These are phyloP conservation scores for Atkinsonella texensis DNA, from an alignment of 2,329 filamentous ascomycete genomes.

Conservation along the genomic window DNA sequence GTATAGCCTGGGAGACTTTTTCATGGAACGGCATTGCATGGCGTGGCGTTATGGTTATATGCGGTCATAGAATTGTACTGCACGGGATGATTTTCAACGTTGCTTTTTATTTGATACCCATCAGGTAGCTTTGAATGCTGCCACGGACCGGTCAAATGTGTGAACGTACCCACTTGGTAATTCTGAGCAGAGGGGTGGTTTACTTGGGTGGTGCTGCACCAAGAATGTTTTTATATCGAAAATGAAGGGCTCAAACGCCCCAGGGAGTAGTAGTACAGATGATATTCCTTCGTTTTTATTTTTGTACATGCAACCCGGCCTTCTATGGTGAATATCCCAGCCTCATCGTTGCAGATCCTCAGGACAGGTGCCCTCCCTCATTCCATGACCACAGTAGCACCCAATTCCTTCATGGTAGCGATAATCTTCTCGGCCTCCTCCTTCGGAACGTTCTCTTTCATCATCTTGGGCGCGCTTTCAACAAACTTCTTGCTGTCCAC, in stretches of 20 bases:
- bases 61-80: neutral
- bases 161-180: neutral
- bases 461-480: slow-evolving; percentile 90
- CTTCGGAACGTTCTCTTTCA: slow-evolving; percentile 99
- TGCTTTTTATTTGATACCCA: slow-evolving; percentile 19
- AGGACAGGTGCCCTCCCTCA: slow-evolving; percentile 32
- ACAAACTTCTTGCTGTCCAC: slow-evolving; percentile 99
- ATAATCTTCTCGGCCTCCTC: slow-evolving; percentile 99
- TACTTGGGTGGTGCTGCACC: neutral
- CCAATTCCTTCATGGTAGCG: slow-evolving; percentile 83
- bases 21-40: slow-evolving; percentile 8
- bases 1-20: neutral
- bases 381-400: slow-evolving; percentile 83
- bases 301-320: slow-evolving; percentile 27
- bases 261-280: slow-evolving; percentile 26
- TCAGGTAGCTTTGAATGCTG: neutral
- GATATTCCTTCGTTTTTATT: slow-evolving; percentile 8
- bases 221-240: neutral
- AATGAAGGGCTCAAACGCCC: slow-evolving; percentile 1
- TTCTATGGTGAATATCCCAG: slow-evolving; percentile 19
- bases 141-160: neutral
- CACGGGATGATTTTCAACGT: slow-evolving; percentile 6
- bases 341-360: slow-evolving; percentile 1
- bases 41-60: slow-evolving; percentile 17
- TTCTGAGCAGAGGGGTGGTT: neutral